Base-by-base conservation (phyloP, 2,329 filamentous ascomycete genomes). In the Epichloe brachyelytri region DNA sequence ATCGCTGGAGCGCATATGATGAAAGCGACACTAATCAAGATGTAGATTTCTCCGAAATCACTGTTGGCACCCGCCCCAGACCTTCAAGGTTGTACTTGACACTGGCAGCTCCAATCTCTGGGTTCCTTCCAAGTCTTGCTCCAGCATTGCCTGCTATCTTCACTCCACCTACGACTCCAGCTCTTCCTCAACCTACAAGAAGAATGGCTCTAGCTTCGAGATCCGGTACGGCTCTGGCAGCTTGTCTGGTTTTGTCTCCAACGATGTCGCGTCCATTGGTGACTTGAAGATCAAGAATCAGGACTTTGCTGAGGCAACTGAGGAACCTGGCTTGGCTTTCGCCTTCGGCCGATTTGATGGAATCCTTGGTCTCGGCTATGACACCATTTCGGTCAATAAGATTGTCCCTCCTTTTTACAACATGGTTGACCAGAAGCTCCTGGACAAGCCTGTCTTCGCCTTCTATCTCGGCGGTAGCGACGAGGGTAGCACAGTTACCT, bases 61-160 rank as follows among this genome's bases (percentile, higher is more conserved):
- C 82, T 60, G 81, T 98, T 68, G 93, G 93, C 58, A 91, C 84
- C 93, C 93, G 58, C 84, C 93, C 36, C 93, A 98, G 75, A 78
- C 74, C 60, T 98, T 98, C 83, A 98, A 98, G 80, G 94, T 98
- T 59, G 86, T 98, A 57, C 85, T 98, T 57, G 93, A 98, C 70
- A 98, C 93, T 30, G 93, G 93, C 63, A 96, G 89, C 78, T 97
- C 93, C 68, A 98, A 98, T 77, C 80, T 98, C 57, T 98, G 94
- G 94, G 90, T 98, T 54, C 94, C 94, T 39, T 95, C 90, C 22
- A 76, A 80, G 52, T 78, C 88, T 65, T 98, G 94, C 71, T 83
- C 80, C 65, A 96, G 90, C 65, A 98, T 98, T 65, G 94, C 93
- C 58, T 98, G 93, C 80, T 98, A 91, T 73, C 82, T 98, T 54